phyloP scores from a whole-genome alignment of 2,329 filamentous ascomycete genomes.

The Diplodia scrobiculata region DNA sequence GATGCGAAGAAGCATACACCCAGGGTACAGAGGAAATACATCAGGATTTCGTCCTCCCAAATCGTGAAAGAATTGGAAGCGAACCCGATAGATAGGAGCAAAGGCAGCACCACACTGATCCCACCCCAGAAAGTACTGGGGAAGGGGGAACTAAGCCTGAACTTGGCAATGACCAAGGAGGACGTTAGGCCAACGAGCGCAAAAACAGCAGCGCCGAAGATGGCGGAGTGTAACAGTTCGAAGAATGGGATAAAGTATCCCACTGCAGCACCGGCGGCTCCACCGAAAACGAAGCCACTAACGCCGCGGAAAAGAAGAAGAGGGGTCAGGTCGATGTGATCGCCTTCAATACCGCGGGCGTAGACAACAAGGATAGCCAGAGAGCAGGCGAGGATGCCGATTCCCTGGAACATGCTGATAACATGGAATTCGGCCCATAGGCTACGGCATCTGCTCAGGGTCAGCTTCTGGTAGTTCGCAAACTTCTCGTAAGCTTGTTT shows the following conservation, averaged over 20 bases:
- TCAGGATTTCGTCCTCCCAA: constrained; percentile 93
- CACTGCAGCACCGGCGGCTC: constrained; percentile 46
- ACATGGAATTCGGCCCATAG: constrained; percentile 94
- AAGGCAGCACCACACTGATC: constrained; percentile 75
- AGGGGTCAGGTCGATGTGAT: constrained; percentile 58
- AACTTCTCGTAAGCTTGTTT: constrained; percentile 60
- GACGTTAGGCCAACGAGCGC: constrained; percentile 46
- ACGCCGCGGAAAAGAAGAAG: constrained; percentile 56
- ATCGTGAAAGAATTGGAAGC: constrained; percentile 98
- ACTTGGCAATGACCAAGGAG: constrained; percentile 47
- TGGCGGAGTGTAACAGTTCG: constrained; percentile 45
- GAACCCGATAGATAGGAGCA: constrained; percentile 90
- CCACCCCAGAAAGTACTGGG: constrained; percentile 87
- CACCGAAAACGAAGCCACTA: constrained; percentile 53
- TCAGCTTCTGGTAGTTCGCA: constrained; percentile 73
- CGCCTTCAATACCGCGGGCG: constrained; percentile 59
- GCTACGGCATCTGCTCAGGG: constrained; percentile 74
- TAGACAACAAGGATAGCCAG: constrained; percentile 73
- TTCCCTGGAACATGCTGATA: constrained; percentile 78
- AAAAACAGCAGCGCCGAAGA: constrained; percentile 47
- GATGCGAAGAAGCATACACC: constrained; percentile 73
- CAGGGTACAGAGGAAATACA: constrained; percentile 90
- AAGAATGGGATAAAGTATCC: constrained; percentile 49
- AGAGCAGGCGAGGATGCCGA: constrained; percentile 68
- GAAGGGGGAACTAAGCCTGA: constrained; percentile 56